Percentiles rank a stretch among this genome's conserved stretches.
phyloP scores from a whole-genome alignment of 1,139 yeast species.

The Pichia sp. region DNA sequence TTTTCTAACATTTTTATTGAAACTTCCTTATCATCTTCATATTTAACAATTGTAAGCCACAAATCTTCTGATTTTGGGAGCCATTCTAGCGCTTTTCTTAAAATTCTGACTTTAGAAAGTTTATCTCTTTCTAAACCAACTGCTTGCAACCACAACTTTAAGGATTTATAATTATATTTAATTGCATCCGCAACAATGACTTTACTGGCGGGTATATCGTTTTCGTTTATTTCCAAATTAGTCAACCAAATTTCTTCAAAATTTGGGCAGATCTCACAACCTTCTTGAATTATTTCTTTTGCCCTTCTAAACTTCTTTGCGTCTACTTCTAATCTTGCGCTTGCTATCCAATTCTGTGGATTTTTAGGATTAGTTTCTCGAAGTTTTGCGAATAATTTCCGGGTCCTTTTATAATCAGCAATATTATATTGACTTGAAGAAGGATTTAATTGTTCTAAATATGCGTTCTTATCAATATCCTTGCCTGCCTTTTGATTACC shows the following conservation, averaged over 20 bases:
- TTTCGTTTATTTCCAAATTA: slow-evolving; percentile 57
- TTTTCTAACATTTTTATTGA: slow-evolving; percentile 52
- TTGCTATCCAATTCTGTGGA: slow-evolving; percentile 82
- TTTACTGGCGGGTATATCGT: slow-evolving; percentile 43
- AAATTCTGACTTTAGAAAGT: slow-evolving; percentile 45
- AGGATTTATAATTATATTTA: slow-evolving; percentile 47
- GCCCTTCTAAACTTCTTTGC: slow-evolving; percentile 57
- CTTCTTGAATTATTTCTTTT: slow-evolving; percentile 56
- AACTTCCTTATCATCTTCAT: slow-evolving; percentile 44
- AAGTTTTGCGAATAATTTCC: slow-evolving; percentile 60
- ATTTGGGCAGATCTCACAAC: slow-evolving; percentile 62
- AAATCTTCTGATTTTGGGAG: slow-evolving; percentile 42
- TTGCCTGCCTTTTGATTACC: slow-evolving; percentile 3
- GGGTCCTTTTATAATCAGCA: slow-evolving; percentile 53
- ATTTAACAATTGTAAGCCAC: slow-evolving; percentile 50
- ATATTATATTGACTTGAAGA: slow-evolving; percentile 29
- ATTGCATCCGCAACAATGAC: slow-evolving; percentile 63
- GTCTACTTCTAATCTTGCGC: slow-evolving; percentile 72
- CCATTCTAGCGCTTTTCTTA: slow-evolving; percentile 55
- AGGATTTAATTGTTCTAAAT: slow-evolving; percentile 18
- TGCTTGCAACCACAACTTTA: slow-evolving; percentile 69
- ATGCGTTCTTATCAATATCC: slow-evolving; percentile 21
- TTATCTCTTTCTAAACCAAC: slow-evolving; percentile 55
- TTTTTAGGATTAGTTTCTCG: slow-evolving; percentile 68
- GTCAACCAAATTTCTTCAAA: slow-evolving; percentile 82